Evolutionary conservation across 208 protist species (phyloP), one percentile per base, ranked within the genome.

Genomic region (Wallacemonas sp.): DNA sequence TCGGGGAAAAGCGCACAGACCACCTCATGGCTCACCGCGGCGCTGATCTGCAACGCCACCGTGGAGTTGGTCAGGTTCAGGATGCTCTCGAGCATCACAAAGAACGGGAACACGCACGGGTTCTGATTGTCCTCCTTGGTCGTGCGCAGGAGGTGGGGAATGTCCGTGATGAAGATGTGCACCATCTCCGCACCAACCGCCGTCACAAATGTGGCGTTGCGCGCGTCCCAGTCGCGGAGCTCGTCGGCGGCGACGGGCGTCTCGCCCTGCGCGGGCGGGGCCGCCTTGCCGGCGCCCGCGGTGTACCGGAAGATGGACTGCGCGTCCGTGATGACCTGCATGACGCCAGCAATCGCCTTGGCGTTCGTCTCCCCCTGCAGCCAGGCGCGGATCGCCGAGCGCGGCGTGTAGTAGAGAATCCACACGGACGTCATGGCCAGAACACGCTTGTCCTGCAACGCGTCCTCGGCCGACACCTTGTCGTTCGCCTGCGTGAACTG

Each of bases 321-420:
- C 36, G 82, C 72, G 55, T 96, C 87, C 10, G 77, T 76, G 4
- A 96, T 44, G 26, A 96, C 52, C 32, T 78, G 68, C 74, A 94
- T 82, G 29, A 94, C 61, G 11, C 91, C 91, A 31, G 77, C 76
- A n/a, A 93, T 70, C 25, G 54, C 48, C 57, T 87, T 89, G 16
- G 22, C 62, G 32, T 92, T 76, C 28, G 41, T 42, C 63, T 89
- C 79, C 2, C 68, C 57, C 28, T 70, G 48, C 38, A 94, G 62
- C 87, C 91, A 96, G 25, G 66, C 29, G 20, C 26, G 52, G 16
- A 92, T 74, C 16, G 65, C 57, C 18, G 33, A 41, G 18, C 75
- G 72, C 0, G 87, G 83, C 1, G 80, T 81, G 74, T 96, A 94
- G 65, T 86, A 94, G 25, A 91, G 54, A 67, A 96, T 89, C 87